These are phyloP conservation scores for Brassica juncea DNA, from an alignment of 345 rosid genomes.

Conservation along the genomic window DNA sequence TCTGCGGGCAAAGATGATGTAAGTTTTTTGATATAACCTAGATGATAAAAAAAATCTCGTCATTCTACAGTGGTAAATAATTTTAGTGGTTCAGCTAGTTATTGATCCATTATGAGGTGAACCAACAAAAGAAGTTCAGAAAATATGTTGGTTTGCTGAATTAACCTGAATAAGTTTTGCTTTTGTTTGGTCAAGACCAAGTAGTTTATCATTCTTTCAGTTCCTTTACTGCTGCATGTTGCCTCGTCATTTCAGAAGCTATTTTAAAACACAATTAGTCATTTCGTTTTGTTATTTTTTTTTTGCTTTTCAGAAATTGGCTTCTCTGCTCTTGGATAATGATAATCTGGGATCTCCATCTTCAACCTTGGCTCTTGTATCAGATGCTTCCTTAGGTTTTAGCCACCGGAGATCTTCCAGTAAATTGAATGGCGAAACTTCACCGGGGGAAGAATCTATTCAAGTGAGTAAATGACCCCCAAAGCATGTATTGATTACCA, in stretches of 20 bases:
- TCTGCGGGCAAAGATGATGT: conserved; percentile 77
- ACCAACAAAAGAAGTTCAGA: conserved; percentile 2
- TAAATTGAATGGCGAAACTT: conserved; percentile 78
- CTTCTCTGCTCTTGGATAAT: conserved; percentile 59
- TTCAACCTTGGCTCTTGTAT: conserved; percentile 49
- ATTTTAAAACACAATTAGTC: conserved; percentile 2
- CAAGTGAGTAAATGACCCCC: conserved; percentile 48
- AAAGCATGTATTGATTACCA: conserved; percentile 1
- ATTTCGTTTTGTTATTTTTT: conserved; percentile 7
- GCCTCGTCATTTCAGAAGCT: conserved; percentile 13
- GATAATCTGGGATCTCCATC: conserved; percentile 58
- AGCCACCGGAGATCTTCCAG: conserved; percentile 73
- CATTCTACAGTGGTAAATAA: not conserved
- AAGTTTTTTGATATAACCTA: conserved; percentile 39
- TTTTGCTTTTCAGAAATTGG: conserved; percentile 55
- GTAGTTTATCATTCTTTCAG: not conserved
- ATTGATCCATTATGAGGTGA: conserved; percentile 6
- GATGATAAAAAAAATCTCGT: not conserved
- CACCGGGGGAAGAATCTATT: conserved; percentile 71
- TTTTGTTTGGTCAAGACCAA: conserved; percentile 19
- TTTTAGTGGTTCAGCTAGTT: not conserved
- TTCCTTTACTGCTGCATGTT: not conserved
- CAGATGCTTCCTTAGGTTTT: conserved; percentile 57
- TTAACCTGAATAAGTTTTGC: conserved; percentile 7
- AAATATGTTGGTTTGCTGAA: conserved; percentile 5